These are phyloP conservation scores for Amylostereum areolatum DNA, from an alignment of 1,284 basidiomycete genomes.

Conservation along the genomic window DNA sequence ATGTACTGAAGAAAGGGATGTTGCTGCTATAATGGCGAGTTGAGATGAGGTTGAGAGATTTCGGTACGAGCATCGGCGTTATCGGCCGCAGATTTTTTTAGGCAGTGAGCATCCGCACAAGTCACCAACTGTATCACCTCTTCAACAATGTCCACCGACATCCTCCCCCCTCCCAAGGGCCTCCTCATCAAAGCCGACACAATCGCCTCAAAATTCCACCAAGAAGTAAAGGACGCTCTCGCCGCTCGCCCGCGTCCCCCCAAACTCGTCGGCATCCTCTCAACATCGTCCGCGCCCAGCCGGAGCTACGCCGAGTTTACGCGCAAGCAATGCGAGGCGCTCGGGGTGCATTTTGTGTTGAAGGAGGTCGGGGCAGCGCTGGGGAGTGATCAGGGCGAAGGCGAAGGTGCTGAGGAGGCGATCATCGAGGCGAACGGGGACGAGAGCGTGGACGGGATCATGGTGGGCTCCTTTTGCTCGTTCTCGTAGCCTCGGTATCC, in stretches of 20 bases:
- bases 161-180: too few species aligned
- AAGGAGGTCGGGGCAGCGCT: constrained; percentile 66
- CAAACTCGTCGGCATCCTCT: constrained; percentile 89
- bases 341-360: constrained; percentile 86
- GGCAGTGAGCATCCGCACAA: too few species aligned
- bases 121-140: too few species aligned
- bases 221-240: constrained; percentile 56
- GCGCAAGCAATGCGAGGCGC: constrained; percentile 81
- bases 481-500: constrained; percentile 6
- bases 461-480: constrained; percentile 51
- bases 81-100: too few species aligned
- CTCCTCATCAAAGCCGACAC: constrained; percentile 70
- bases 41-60: too few species aligned
- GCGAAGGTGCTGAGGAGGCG: constrained; percentile 85
- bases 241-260: constrained; percentile 40
- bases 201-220: constrained; percentile 62
- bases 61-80: too few species aligned
- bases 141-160: too few species aligned
- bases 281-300: constrained; percentile 83
- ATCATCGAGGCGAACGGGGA: constrained; percentile 95
- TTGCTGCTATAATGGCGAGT: too few species aligned
- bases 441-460: constrained; percentile 84
- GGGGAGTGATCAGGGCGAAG: constrained; percentile 39
- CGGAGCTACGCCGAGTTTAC: constrained; percentile 93
- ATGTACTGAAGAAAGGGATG: too few species aligned